These are phyloP conservation scores for Arachnomyces sp. DNA, from an alignment of 2,329 filamentous ascomycete species.

Conservation along the genomic window DNA sequence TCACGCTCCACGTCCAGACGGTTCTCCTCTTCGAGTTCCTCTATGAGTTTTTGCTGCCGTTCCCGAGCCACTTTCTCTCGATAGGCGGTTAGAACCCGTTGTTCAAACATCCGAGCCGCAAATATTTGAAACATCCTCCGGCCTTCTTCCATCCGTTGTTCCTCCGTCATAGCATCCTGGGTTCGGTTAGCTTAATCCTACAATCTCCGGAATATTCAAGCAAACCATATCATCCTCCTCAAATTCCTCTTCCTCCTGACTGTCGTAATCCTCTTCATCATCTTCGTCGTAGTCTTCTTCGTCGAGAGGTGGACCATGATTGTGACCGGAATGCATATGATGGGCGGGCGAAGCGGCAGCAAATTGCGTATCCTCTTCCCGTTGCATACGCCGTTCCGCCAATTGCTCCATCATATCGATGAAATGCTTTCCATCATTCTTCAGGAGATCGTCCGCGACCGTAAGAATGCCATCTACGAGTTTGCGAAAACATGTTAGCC, in stretches of 20 bases:
- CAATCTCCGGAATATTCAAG: slow-evolving; percentile 10
- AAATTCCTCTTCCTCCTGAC: slow-evolving; percentile 56
- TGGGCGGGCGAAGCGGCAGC: slow-evolving; percentile 53
- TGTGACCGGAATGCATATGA: slow-evolving; percentile 60
- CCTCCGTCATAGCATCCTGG: slow-evolving; percentile 93
- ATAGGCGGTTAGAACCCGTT: slow-evolving; percentile 92
- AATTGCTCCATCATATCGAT: slow-evolving; percentile 99
- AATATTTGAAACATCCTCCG: slow-evolving; percentile 99
- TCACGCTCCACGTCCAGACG: slow-evolving; percentile 68
- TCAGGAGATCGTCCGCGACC: slow-evolving; percentile 93
- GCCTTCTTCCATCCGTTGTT: slow-evolving; percentile 98
- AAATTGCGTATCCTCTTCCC: slow-evolving; percentile 79
- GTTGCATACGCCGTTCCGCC: slow-evolving; percentile 91
- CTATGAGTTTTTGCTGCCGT: slow-evolving; percentile 79
- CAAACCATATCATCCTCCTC: slow-evolving; percentile 58
- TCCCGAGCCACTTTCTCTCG: slow-evolving; percentile 93
- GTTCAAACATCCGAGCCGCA: slow-evolving; percentile 97
- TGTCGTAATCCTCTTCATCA: slow-evolving; percentile 63
- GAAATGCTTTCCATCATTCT: slow-evolving; percentile 98
- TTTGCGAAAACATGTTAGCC: slow-evolving; percentile 12
- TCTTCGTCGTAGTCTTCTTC: slow-evolving; percentile 65
- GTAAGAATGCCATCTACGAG: slow-evolving; percentile 84
- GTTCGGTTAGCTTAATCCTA: slow-evolving; percentile 23
- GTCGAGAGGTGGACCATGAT: slow-evolving; percentile 63
- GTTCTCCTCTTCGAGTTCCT: slow-evolving; percentile 82